Evolutionary conservation across 495 filamentous ascomycete genomes (phyloP), one percentile per base, ranked within the genome.

Genomic region (Daldinia loculata): DNA sequence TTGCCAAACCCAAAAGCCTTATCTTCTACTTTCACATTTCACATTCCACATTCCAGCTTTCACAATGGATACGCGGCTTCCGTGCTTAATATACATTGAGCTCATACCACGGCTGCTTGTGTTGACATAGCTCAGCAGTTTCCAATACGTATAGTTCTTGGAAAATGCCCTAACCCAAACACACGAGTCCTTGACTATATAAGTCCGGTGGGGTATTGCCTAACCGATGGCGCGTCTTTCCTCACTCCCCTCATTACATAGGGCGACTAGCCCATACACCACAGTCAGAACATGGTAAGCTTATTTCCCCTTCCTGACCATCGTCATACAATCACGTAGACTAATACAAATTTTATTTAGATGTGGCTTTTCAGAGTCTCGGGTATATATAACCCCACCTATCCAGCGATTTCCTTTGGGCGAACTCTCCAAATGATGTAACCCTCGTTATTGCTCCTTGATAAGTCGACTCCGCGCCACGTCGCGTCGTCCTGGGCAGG

Each of bases 401-500:
- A 3, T 30, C 24, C 50, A 5, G 12, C 50, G 15, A 2, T 9
- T 53, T 30, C 26, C 26, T 1, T 30, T 15, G 6, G 26, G 6
- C 12, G 22, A 30, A 30, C 50, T 27, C 50, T 14, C 12, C 4
- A 29, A n/a, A 30, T 53, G 50, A 53, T 30, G 50, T 29, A 53
- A 30, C 12, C 27, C 50, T 11, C 17, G n/a, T 12, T 24, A 12
- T 36, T 6, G 3, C 3, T 30, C 38, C 26, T 19, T 24, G 36
- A 57, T 34, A 26, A 24, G 41, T 6, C 41, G 19, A 11, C 43
- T n/a, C 41, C 4, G 6, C 41, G 19, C 32, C 56, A 34, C 29
- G 51, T 63, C 56, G 50, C 14, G 32, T 69, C 61, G 70, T 73
- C 70, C 70, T 73, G 66, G 70, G 70, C 61, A 73, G 57, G 70